Base-by-base conservation (phyloP, 2,329 filamentous ascomycete genomes). In the Penicillium sp. region DNA sequence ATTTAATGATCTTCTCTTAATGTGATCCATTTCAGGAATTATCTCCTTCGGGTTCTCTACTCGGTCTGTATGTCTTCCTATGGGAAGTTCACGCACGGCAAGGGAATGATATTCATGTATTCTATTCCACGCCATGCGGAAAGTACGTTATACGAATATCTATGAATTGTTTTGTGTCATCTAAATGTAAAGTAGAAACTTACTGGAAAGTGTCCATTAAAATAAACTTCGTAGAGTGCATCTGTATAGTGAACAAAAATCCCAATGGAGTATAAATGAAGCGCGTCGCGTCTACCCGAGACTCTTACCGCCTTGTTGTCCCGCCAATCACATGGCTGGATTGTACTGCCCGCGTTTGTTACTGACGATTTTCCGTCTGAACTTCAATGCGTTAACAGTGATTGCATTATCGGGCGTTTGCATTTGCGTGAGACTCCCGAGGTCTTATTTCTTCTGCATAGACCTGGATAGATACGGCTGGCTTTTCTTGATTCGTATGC, bases 21-120 rank as follows among this genome's bases (percentile, higher is more conserved):
- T 59, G 39, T 43, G 39, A 54, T 53, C 47, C 54, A 63, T 64
- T 54, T 53, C 27, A 55, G 50, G 51, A 53, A 51, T 48, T 53
- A 57, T 65, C 43, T 63, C 45, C 19, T 44, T 50, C 44, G 43
- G 48, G 37, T 16, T 43, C 54, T 56, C 44, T 52, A 50, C 55
- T 48, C 54, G 26, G 31, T 44, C 50, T 59, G 58, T 54, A 47
- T 50, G 50, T 54, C 60, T 62, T 60, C 62, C 58, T 53, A 57
- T 55, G 23, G 43, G 50, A 45, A 47, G 45, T 51, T 54, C 25
- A 51, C 57, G 51, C 27, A 51, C 55, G 53, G 50, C 33, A 19
- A 44, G 55, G 55, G 55, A 39, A 60, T 60, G 54, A 62, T 57
- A 56, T 64, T 63, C 60, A 67, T 68, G 65, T 71, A 67, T 63